Evolutionary conservation across 306 rosid genomes (phyloP), one percentile per base, ranked within the genome.

Genomic region (Styphnolobium japonicum): DNA sequence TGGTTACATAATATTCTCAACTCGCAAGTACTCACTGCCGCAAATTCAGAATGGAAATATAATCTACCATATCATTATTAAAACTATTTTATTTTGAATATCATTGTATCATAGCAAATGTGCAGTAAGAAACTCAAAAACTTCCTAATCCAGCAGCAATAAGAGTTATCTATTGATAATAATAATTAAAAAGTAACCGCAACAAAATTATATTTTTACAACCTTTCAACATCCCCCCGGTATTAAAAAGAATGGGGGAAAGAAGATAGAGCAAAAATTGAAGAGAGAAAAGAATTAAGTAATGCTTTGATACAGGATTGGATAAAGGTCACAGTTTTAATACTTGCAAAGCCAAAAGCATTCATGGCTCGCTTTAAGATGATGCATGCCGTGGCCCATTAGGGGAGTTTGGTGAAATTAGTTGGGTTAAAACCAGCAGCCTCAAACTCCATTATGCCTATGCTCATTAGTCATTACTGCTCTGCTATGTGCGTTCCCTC

Each of bases 151-250:
- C 23, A 75, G 64, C 81, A 60, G 65, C 70, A 14, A 58, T 19
- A 73, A 67, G 67, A 70, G 34, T 39, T 56, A 58, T 79, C 74
- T 82, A 43, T 70, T 27, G 53, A 67, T 78, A 61, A 36, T 40
- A 73, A 55, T 45, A 36, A 75, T 69, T 75, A 23, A 81, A 57
- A 48, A 31, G 40, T 37, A 73, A 39, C 55, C 72, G n/a, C 43
- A 31, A 57, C 42, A 75, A 84, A 12, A 51, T 83, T 39, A 52
- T 64, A 73, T 76, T 87, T 82, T 42, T 82, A 88, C 87, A 85
- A 80, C 75, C 81, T 76, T 84, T 70, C 78, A 40, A 55, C 80
- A 70, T 69, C 84, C 77, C 77, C 82, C 86, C 36, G 15, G 14
- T 77, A 23, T 36, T 52, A 11, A 69, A 76, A 60, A 60, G 29